These are phyloP conservation scores for Fusarium sp. DNA, from an alignment of 2,329 filamentous ascomycete species.

Conservation along the genomic window DNA sequence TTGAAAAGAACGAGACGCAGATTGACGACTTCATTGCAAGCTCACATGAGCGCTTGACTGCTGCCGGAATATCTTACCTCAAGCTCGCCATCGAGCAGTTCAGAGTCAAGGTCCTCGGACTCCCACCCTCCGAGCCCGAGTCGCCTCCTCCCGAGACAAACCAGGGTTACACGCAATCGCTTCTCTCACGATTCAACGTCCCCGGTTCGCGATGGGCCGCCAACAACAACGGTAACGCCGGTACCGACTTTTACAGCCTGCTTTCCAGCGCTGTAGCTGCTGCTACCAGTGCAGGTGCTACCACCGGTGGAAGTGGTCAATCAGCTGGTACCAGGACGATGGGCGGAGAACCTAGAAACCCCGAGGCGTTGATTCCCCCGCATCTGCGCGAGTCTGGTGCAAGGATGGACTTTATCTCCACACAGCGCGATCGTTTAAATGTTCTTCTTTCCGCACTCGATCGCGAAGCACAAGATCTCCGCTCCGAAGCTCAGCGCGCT, in stretches of 20 bases:
- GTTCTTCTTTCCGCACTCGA: constrained; percentile 82
- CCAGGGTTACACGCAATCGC: constrained; percentile 78
- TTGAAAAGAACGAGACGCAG: constrained; percentile 83
- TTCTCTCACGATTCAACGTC: constrained; percentile 88
- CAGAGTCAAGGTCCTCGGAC: constrained; percentile 81
- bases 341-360: constrained; percentile 47
- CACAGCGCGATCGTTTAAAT: constrained; percentile 81
- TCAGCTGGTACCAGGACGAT: constrained; percentile 48
- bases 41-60: constrained; percentile 80
- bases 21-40: constrained; percentile 92
- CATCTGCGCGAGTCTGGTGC: constrained; percentile 71
- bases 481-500: constrained; percentile 48
- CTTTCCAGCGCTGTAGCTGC: constrained; percentile 79
- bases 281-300: constrained; percentile 64
- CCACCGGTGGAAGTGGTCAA: constrained; percentile 58
- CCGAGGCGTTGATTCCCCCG: constrained; percentile 75
- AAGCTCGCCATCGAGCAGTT: constrained; percentile 77
- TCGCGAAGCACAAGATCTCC: constrained; percentile 75
- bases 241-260: constrained; percentile 79
- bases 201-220: constrained; percentile 72
- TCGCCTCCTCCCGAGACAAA: constrained; percentile 55
- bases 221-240: constrained; percentile 53
- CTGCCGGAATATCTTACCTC: constrained; percentile 80
- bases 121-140: constrained; percentile 66
- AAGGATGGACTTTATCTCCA: constrained; percentile 79